Evolutionary conservation across 2,329 filamentous ascomycete species (phyloP), one percentile per base, ranked within the genome.

Genomic region (Penicillium sp.): DNA sequence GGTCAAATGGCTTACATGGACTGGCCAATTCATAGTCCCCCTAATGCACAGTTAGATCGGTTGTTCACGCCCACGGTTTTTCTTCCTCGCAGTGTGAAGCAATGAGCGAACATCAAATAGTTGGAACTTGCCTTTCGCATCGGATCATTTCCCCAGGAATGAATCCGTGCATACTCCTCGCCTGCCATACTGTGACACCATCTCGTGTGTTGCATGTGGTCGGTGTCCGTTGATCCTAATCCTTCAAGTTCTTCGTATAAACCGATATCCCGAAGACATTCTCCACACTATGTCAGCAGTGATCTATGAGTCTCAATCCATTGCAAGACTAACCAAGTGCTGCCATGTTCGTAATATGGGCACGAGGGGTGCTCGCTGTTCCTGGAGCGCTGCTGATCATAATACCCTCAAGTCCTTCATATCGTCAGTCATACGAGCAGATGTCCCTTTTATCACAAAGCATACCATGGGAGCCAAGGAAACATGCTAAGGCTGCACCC

Each of bases 301-400:
- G 8, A 14, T 5, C 30, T 29, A 10, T 9, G 34, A 23, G 9
- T 26, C 2, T 2, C 6, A 5, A 29, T 2, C 1, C 4, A 7
- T 9, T 5, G 7, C 14, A n/a, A 8, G 27, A 60, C 59, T 57
- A 36, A 68, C 65, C 65, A 16, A 82, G 64, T 0, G 81, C 81
- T 0, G 81, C 81, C 67, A 80, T 80, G 63, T 85, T 86, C 40
- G 80, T 84, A 52, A 85, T 82, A 63, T 86, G 83, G 0, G 83
- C 83, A 26, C 84, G 72, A 1, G 84, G 84, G 1, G 82, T 84
- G 53, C 81, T 72, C 1, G 83, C 81, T 1, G 78, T 83, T 3
- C 77, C 76, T 0, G 80, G 67, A 0, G 78, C 76, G 2, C 74
- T 64, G 7, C 77, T 76, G 47, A 86, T 73, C 58, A 85, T 77